Percentiles rank a stretch among this genome's conserved stretches.
Conservation (phyloP, 2,329 filamentous ascomycete species). For the Eutypa lata region DNA sequence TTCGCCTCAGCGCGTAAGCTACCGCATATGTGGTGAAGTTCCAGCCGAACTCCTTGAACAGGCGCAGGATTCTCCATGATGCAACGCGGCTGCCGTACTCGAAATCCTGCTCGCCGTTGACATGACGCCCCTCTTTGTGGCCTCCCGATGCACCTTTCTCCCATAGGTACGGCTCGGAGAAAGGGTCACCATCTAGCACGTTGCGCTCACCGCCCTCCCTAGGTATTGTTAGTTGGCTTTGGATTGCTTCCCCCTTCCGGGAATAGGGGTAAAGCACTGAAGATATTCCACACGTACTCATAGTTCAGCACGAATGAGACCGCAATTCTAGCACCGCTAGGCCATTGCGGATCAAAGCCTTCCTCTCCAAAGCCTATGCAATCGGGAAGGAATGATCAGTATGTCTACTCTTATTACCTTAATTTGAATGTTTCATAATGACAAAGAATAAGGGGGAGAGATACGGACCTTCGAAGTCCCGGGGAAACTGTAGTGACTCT, state of each 20-base stretch:
- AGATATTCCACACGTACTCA: constrained; percentile 9
- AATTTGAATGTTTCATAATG: not conserved
- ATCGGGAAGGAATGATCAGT: not conserved
- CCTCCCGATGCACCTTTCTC: constrained; percentile 22
- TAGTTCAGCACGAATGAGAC: constrained; percentile 21
- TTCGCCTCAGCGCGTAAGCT: constrained; percentile 36
- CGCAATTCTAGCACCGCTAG: constrained; percentile 18
- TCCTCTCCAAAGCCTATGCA: constrained; percentile 18
- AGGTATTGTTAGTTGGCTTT: too few relatives aligned
- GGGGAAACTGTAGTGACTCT: constrained; percentile 9
- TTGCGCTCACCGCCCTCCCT: constrained; percentile 26
- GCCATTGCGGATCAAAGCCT: constrained; percentile 20
- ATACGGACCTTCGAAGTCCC: constrained; percentile 23
- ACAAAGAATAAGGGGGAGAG: not conserved
- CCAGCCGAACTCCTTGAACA: constrained; percentile 40
- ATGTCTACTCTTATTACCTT: too few relatives aligned
- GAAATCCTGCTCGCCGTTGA: constrained; percentile 22
- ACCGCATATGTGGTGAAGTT: constrained; percentile 40
- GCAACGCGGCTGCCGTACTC: constrained; percentile 21
- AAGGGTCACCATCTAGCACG: constrained; percentile 20
- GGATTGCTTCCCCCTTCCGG: not conserved
- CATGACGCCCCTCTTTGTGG: constrained; percentile 16
- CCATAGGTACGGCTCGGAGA: constrained; percentile 21
- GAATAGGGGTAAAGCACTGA: not conserved
- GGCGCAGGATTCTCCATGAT: constrained; percentile 36